phyloP scores from a whole-genome alignment of 306 rosid genomes.

The Cucumis melo region DNA sequence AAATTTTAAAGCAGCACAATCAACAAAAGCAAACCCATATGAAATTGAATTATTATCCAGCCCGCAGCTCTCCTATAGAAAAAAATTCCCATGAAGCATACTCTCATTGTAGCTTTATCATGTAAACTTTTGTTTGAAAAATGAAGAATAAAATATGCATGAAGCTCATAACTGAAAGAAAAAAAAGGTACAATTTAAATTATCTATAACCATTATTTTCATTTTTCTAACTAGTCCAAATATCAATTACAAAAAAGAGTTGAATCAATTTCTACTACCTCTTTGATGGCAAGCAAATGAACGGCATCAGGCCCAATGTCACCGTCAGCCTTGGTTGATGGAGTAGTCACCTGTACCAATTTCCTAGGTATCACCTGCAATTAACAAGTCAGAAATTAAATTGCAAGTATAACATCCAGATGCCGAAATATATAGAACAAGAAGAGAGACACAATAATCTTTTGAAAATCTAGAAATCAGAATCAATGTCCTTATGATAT shows the following conservation, averaged over 20 bases:
- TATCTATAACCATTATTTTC: neutral
- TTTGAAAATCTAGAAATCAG: neutral
- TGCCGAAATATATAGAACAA: neutral
- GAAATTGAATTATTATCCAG: slow-evolving; percentile 47
- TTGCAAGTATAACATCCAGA: neutral
- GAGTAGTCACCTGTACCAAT: slow-evolving; percentile 74
- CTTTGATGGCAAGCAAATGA: slow-evolving; percentile 79
- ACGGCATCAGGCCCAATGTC: slow-evolving; percentile 77
- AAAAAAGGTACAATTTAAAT: neutral
- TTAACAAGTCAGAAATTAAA: neutral
- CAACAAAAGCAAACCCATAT: slow-evolving; percentile 89
- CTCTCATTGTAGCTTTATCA: neutral
- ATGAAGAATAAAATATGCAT: neutral
- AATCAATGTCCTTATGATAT: neutral
- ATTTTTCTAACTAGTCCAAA: neutral
- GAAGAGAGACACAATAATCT: neutral
- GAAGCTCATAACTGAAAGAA: neutral
- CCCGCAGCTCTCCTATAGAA: slow-evolving; percentile 32
- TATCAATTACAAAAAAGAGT: neutral
- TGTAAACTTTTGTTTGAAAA: neutral
- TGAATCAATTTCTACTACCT: slow-evolving; percentile 29
- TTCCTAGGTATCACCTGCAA: slow-evolving; percentile 62
- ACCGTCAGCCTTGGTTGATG: slow-evolving; percentile 63
- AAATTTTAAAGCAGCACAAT: slow-evolving; percentile 75
- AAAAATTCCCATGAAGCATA: neutral